These are phyloP conservation scores for Leonotis leonurus DNA, from an alignment of 257 asterid genomes.

Conservation along the genomic window DNA sequence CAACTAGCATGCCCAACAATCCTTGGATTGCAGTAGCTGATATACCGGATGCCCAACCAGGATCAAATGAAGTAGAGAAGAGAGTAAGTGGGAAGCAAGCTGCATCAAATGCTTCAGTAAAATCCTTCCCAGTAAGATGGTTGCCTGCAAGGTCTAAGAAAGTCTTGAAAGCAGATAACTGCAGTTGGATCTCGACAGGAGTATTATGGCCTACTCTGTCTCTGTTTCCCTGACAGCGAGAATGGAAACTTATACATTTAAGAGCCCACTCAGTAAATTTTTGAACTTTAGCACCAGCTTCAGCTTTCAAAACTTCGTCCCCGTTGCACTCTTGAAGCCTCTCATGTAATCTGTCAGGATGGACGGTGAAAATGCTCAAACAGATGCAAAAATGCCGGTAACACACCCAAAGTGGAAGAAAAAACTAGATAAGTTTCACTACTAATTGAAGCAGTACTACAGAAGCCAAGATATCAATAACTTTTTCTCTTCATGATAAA, in stretches of 20 bases:
- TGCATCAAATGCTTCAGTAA: conserved; percentile 99
- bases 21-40: conserved; percentile 95
- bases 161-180: conserved; percentile 85
- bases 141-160: conserved; percentile 94
- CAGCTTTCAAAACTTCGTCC: conserved; percentile 92
- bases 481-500: too few relatives aligned
- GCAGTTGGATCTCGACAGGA: conserved; percentile 73
- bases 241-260: conserved; percentile 94
- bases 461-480: too few relatives aligned
- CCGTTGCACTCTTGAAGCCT: conserved; percentile 95
- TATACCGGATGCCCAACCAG: conserved; percentile 98
- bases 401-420: neutral
- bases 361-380: conserved; percentile 19
- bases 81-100: conserved; percentile 99
- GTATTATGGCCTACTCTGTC: conserved; percentile 67
- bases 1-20: conserved; percentile 86
- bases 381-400: neutral
- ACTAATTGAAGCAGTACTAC: too few relatives aligned
- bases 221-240: conserved; percentile 88
- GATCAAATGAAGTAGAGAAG: conserved; percentile 93
- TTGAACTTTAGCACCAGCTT: conserved; percentile 96
- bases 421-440: too few relatives aligned
- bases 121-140: conserved; percentile 90
- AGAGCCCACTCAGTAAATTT: conserved; percentile 99
- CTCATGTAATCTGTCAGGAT: conserved; percentile 68